Evolutionary conservation across 1,284 basidiomycete genomes (phyloP).

Genomic region (Ceratobasidium sp.): DNA sequence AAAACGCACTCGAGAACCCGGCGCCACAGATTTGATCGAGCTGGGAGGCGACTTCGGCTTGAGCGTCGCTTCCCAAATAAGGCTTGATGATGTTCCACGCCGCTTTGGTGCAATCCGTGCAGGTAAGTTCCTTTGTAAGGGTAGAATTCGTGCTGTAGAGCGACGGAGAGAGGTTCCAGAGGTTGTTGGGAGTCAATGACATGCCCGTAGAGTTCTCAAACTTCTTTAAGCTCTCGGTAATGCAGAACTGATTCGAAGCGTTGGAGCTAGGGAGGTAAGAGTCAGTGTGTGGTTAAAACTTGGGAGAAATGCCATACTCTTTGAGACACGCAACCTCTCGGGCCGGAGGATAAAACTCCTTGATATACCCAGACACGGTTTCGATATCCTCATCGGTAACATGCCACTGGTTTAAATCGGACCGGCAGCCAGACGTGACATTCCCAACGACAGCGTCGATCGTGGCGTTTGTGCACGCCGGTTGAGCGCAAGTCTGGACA

Average conservation of each 20-base stretch:
- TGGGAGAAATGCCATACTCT: neutral
- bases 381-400: neutral
- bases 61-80: neutral
- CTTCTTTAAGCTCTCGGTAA: neutral
- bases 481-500: constrained; percentile 38
- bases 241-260: neutral
- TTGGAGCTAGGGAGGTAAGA: neutral
- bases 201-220: neutral
- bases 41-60: neutral
- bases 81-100: constrained; percentile 20
- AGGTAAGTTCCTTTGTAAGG: neutral
- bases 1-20: constrained; percentile 12
- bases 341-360: constrained; percentile 26
- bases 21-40: constrained; percentile 8
- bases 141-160: neutral
- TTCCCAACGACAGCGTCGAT: constrained; percentile 19
- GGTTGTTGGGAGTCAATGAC: constrained; percentile 15
- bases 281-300: neutral
- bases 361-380: neutral
- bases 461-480: constrained; percentile 36
- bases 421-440: constrained; percentile 22
- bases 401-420: neutral
- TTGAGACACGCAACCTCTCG: constrained; percentile 37
- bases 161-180: neutral
- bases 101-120: constrained; percentile 27